A percentile compares a stretch with the other conserved stretches of the same genome.
phyloP scores from a whole-genome alignment of 164 flowering plant species.

The Akebia trifoliata region DNA sequence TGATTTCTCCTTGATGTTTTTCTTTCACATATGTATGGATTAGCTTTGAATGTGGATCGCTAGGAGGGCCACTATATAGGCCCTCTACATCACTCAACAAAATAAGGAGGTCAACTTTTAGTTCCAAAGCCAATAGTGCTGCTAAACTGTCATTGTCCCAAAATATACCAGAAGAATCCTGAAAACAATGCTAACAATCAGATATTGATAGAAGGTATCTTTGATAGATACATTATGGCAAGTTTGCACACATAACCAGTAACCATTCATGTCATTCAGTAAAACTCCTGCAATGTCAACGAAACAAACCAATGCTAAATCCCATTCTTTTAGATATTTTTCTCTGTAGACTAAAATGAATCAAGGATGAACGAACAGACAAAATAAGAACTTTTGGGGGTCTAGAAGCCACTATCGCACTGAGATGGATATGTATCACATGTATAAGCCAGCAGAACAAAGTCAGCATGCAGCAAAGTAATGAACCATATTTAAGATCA shows the following conservation, averaged over 20 bases:
- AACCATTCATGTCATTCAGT: not conserved
- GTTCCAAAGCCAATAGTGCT: slow-evolving; percentile 83
- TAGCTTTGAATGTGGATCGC: slow-evolving; percentile 78
- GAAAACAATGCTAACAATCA: slow-evolving; percentile 22
- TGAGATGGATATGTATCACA: too few species aligned
- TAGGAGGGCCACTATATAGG: slow-evolving; percentile 90
- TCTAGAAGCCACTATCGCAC: too few species aligned
- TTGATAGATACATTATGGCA: too few species aligned
- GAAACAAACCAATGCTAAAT: not conserved
- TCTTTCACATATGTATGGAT: slow-evolving; percentile 79
- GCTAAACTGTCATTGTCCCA: slow-evolving; percentile 99
- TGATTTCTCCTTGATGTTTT: slow-evolving; percentile 64
- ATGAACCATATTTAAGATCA: too few species aligned
- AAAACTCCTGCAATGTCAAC: not conserved
- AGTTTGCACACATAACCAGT: too few species aligned
- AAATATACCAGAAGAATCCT: slow-evolving; percentile 99
- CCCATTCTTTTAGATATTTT: not conserved
- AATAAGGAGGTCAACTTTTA: slow-evolving; percentile 91
- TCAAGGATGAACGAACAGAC: too few species aligned
- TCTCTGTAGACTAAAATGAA: not conserved
- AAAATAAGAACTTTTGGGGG: too few species aligned
- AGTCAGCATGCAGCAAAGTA: too few species aligned
- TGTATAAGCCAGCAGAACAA: too few species aligned
- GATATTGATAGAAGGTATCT: not conserved
- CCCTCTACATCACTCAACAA: slow-evolving; percentile 97